Evolutionary conservation across 2,329 filamentous ascomycete genomes (phyloP).

Genomic region (Aspergillus texensis): DNA sequence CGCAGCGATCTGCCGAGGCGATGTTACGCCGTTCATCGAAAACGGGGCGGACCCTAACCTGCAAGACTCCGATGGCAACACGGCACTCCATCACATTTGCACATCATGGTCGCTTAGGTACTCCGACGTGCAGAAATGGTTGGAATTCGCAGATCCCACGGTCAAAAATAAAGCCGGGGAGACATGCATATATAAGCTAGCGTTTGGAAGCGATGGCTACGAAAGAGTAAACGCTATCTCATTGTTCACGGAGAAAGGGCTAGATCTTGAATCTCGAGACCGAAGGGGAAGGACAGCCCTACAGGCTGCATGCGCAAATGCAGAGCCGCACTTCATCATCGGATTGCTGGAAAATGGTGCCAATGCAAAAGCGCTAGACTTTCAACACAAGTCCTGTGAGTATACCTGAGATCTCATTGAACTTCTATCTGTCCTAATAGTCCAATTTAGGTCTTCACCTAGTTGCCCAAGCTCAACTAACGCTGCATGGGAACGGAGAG

Average conservation of each 20-base stretch:
- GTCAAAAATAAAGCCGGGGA: not conserved
- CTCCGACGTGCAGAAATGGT: not conserved
- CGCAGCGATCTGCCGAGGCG: not conserved
- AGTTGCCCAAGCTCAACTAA: not conserved
- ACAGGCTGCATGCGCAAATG: not conserved
- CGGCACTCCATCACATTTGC: not conserved
- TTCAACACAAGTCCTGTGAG: not conserved
- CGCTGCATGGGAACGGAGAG: not conserved
- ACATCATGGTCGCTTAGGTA: not conserved
- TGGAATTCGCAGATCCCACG: not conserved
- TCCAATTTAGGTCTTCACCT: not conserved
- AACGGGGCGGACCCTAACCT: not conserved
- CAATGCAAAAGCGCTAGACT: not conserved
- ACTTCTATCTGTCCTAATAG: not conserved
- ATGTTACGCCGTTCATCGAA: not conserved
- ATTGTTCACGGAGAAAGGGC: not conserved
- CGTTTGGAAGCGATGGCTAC: not conserved
- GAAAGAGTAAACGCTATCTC: not conserved
- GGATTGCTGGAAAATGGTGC: not conserved
- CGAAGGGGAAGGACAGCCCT: constrained; percentile 4
- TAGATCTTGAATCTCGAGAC: constrained; percentile 12
- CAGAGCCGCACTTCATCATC: not conserved
- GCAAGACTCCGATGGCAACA: not conserved
- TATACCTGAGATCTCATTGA: not conserved
- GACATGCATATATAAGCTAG: not conserved